Conservation (phyloP, 2,329 filamentous ascomycete species). For the Ceratocystis albifundus region DNA sequence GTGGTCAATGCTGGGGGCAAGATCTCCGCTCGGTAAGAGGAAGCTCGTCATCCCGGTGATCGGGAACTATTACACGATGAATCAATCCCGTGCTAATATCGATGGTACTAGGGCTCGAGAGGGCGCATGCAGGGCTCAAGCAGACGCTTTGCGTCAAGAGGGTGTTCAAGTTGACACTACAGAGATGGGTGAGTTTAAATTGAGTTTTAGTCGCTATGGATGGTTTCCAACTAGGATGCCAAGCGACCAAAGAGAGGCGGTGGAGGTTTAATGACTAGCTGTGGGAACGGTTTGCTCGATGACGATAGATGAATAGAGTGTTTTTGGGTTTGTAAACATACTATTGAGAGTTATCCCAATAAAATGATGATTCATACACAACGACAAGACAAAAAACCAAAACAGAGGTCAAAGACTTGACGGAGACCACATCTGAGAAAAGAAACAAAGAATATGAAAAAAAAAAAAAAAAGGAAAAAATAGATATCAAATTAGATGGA, state of each 20-base stretch:
- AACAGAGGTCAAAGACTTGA: not conserved
- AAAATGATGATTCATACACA: not conserved
- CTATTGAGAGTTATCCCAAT: not conserved
- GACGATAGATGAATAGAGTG: not conserved
- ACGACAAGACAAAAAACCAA: not conserved
- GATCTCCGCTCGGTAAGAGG: constrained; percentile 64
- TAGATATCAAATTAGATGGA: not conserved
- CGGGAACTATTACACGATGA: too few species aligned
- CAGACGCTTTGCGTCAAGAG: constrained; percentile 39
- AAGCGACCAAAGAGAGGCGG: not conserved
- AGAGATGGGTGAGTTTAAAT: constrained; percentile 41
- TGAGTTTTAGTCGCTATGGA: constrained; percentile 42
- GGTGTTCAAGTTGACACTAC: constrained; percentile 41
- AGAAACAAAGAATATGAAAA: not conserved
- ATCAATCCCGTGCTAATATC: not conserved
- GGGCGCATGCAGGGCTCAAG: constrained; percentile 40
- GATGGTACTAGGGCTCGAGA: constrained; percentile 36
- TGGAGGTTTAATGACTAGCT: not conserved
- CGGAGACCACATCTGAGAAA: not conserved
- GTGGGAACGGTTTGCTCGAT: not conserved
- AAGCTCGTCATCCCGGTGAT: not conserved
- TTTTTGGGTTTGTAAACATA: not conserved
- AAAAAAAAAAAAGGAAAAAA: not conserved
- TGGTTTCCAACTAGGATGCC: constrained; percentile 43
- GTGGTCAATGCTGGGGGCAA: constrained; percentile 79